Percentiles rank a stretch among this genome's conserved stretches.
These are phyloP conservation scores for Neonectria ditissima DNA, from an alignment of 2,329 filamentous ascomycete species.

Conservation along the genomic window DNA sequence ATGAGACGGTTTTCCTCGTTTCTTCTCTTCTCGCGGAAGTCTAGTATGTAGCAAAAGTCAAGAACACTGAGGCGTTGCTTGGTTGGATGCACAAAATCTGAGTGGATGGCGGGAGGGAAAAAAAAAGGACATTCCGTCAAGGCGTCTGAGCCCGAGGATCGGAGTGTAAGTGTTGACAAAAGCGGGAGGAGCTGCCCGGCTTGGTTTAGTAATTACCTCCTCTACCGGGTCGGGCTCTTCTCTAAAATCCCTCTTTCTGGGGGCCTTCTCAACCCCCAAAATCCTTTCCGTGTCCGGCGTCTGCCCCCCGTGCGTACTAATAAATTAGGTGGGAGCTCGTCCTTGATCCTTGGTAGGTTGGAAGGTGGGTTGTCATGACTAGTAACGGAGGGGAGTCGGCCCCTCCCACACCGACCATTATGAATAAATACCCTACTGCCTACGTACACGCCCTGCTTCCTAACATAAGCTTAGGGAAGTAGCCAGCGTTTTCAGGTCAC, in stretches of 20 bases:
- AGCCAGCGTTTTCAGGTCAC: too few species aligned
- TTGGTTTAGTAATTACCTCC: slow-evolving; percentile 6
- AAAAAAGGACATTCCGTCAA: slow-evolving; percentile 14
- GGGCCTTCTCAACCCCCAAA: not conserved
- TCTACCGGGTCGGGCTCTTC: not conserved
- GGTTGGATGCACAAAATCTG: slow-evolving; percentile 20
- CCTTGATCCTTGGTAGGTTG: not conserved
- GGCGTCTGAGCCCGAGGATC: slow-evolving; percentile 22
- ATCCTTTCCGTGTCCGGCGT: not conserved
- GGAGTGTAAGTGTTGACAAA: slow-evolving; percentile 22
- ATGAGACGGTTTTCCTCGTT: not conserved
- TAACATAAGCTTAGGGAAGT: too few species aligned
- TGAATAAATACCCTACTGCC: too few species aligned
- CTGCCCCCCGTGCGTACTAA: not conserved
- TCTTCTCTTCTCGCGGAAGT: not conserved
- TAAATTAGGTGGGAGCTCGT: not conserved
- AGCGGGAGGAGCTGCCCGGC: slow-evolving; percentile 4
- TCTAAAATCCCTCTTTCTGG: slow-evolving; percentile 7
- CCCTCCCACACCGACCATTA: not conserved
- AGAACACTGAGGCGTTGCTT: not conserved
- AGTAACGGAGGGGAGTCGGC: not conserved
- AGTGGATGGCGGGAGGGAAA: slow-evolving; percentile 7
- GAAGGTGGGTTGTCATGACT: not conserved
- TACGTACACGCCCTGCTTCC: too few species aligned
- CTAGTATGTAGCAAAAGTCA: not conserved